Base-by-base conservation (phyloP, 148 eudicot species). In the Vaccinium corymbosum region DNA sequence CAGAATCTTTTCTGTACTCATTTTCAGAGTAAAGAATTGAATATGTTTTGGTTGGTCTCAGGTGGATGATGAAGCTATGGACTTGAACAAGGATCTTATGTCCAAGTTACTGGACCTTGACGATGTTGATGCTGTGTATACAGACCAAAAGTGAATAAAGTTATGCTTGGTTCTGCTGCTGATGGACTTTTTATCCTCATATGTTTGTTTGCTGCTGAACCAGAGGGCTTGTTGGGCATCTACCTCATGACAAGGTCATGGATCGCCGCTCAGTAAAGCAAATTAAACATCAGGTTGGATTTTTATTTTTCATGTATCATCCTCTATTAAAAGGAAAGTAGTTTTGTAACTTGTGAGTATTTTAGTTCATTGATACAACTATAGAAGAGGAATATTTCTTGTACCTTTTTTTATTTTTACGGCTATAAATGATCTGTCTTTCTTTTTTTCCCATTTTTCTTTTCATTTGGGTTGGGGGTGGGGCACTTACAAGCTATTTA, bases 31-130 rank as follows among this genome's bases (percentile, higher is more conserved):
- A 3, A 82, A 50, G 17, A 61, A 80, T 32, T 80, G 72, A 80
- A 17, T 9, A 57, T 29, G 8, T 79, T 77, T 52, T 71, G 76
- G 38, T 53, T 78, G 20, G 10, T 42, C 74, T 68, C 92, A 97
- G 99, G 99, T 91, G 72, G 99, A 97, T 81, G 98, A 95, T 75
- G 99, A 95, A 89, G 99, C 99, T 80, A 83, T 86, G 94, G 98
- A 93, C 61, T 92, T 97, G 86, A 97, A 97, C 94, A 97, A 93
- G 93, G 98, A 92, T 81, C 89, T 97, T 80, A 92, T 95, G 91
- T 91, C 98, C 86, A 87, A 91, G 86, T 84, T 97, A 86, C 95
- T 97, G 49, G 99, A 97, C 80, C 98, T 97, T 25, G 98, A 97
- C 72, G 99, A 97, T 62, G 99, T 97, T 55, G 99, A 97, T 86